These are phyloP conservation scores for Letharia columbiana DNA, from an alignment of 495 filamentous ascomycete species.

Conservation along the genomic window DNA sequence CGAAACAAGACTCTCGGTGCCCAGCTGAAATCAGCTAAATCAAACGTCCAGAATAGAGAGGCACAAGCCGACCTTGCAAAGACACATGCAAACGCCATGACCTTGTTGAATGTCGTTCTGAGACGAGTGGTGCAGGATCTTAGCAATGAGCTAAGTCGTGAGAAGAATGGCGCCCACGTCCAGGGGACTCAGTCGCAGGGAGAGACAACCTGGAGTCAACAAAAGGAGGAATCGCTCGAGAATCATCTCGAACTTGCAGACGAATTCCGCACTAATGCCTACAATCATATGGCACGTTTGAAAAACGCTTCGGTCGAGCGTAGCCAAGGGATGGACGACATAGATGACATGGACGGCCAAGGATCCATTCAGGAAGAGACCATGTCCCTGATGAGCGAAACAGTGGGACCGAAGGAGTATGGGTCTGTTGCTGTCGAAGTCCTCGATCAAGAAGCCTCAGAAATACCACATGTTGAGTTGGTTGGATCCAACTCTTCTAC, in stretches of 20 bases:
- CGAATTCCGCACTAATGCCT: neutral
- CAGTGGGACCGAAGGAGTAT: too few species aligned
- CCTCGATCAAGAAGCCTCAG: too few species aligned
- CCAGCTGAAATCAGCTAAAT: neutral
- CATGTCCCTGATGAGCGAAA: too few species aligned
- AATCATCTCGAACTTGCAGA: neutral
- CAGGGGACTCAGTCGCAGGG: neutral
- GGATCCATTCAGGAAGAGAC: neutral
- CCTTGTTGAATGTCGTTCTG: neutral
- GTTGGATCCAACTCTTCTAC: too few species aligned
- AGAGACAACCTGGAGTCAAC: neutral
- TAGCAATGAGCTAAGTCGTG: neutral
- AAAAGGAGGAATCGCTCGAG: neutral
- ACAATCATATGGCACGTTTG: neutral
- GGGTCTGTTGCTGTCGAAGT: too few species aligned
- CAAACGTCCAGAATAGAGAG: neutral
- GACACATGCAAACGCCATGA: neutral
- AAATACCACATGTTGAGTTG: too few species aligned
- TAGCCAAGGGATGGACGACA: neutral
- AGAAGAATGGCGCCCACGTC: neutral
- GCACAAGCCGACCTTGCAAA: neutral
- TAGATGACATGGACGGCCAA: neutral
- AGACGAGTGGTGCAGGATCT: neutral
- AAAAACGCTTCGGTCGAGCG: neutral
- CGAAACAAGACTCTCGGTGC: neutral